A percentile compares a stretch with the other conserved stretches of the same genome.
Evolutionary conservation across 2,329 filamentous ascomycete genomes (phyloP).

Genomic region (Chrysoporthe cubensis): DNA sequence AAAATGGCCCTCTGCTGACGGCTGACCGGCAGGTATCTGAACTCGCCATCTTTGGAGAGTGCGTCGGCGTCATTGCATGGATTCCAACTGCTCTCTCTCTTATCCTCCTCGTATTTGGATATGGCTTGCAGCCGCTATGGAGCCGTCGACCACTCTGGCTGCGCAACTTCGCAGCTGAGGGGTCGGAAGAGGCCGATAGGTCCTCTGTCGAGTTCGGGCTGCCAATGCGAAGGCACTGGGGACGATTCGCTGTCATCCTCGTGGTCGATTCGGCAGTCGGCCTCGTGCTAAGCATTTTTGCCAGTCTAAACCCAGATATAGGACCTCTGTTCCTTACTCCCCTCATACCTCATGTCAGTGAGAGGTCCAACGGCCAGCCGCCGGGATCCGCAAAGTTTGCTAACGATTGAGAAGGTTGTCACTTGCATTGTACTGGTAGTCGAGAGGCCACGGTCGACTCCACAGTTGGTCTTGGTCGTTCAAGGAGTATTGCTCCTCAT

Average conservation of each 20-base stretch:
- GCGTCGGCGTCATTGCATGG: slow-evolving; percentile 38
- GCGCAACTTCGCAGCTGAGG: slow-evolving; percentile 39
- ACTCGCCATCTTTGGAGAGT: slow-evolving; percentile 35
- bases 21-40: slow-evolving; percentile 25
- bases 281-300: slow-evolving; percentile 19
- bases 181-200: slow-evolving; percentile 16
- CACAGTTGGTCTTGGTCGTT: slow-evolving; percentile 80
- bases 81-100: slow-evolving; percentile 39
- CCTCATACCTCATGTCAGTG: slow-evolving; percentile 27
- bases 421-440: slow-evolving; percentile 20
- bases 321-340: slow-evolving; percentile 28
- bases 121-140: slow-evolving; percentile 38
- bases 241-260: slow-evolving; percentile 11
- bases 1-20: slow-evolving; percentile 18
- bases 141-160: slow-evolving; percentile 40
- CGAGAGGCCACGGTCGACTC: slow-evolving; percentile 41
- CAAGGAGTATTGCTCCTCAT: slow-evolving; percentile 39
- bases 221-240: slow-evolving; percentile 15
- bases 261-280: slow-evolving; percentile 17
- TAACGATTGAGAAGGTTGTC: slow-evolving; percentile 16
- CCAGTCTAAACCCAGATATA: slow-evolving; percentile 10
- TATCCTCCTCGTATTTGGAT: slow-evolving; percentile 37
- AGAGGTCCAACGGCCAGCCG: too few relatives aligned
- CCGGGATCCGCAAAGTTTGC: neutral
- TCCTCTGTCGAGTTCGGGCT: slow-evolving; percentile 13